Evolutionary conservation across 257 asterid genomes (phyloP).

Genomic region (Prunella vulgaris): DNA sequence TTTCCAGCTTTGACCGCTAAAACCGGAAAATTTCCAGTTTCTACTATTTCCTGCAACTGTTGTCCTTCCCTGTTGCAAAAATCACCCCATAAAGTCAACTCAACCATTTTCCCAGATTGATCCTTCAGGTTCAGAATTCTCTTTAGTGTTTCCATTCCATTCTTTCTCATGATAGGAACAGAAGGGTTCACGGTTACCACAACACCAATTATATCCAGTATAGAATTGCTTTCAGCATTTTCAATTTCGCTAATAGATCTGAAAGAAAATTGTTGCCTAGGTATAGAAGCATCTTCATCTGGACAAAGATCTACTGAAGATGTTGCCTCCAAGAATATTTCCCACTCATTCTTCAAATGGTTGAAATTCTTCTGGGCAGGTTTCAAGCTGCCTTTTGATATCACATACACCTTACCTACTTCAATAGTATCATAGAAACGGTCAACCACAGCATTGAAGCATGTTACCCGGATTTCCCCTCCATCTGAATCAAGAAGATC

Average conservation of each 20-base stretch:
- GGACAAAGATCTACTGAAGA: conserved; percentile 74
- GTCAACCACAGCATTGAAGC: conserved; percentile 88
- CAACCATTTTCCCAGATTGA: conserved; percentile 71
- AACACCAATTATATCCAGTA: conserved; percentile 79
- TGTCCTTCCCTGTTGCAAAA: conserved; percentile 92
- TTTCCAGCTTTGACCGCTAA: conserved; percentile 92
- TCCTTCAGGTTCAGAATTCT: conserved; percentile 80
- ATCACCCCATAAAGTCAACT: conserved; percentile 94
- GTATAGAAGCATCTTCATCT: conserved; percentile 85
- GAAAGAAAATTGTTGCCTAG: conserved; percentile 78
- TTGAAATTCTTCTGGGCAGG: conserved; percentile 95
- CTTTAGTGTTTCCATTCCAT: conserved; percentile 96
- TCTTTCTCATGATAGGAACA: conserved; percentile 86
- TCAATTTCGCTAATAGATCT: conserved; percentile 76
- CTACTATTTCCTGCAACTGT: conserved; percentile 57
- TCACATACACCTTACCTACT: conserved; percentile 77
- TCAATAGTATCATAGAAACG: conserved; percentile 71
- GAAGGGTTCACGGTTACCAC: conserved; percentile 78
- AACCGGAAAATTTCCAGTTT: conserved; percentile 61
- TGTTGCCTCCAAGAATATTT: conserved; percentile 66
- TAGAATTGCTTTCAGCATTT: conserved; percentile 68
- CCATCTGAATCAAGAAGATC: conserved; percentile 96
- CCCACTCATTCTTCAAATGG: conserved; percentile 97
- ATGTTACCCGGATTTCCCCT: conserved; percentile 90
- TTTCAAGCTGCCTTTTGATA: conserved; percentile 88